Base-by-base conservation (phyloP, 352 stramenopile genomes). In the Phytophthora sansomeana region DNA sequence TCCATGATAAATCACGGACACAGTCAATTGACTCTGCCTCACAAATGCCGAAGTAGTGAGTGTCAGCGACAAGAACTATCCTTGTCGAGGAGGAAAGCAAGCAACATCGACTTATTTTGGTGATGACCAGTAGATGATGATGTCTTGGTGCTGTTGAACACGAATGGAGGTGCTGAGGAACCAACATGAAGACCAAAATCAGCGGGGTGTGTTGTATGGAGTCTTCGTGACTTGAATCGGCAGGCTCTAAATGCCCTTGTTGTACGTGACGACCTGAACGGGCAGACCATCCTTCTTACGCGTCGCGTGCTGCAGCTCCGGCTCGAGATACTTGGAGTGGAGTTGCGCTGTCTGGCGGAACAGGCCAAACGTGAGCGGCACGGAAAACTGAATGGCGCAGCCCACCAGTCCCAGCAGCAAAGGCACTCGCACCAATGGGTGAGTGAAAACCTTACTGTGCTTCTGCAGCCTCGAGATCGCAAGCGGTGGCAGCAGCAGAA, bases 341-440 rank as follows among this genome's bases (percentile, higher is more conserved):
- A 94, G 64, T 63, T 92, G 83, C 54, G 87, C 87, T 4, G 86
- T 92, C 58, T 94, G 89, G 17, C 85, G 82, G 72, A 96, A 96
- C 26, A 96, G 74, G 17, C 85, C 89, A 51, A 96, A 96, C 44
- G 89, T 96, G 24, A 95, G 57, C 4, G 89, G 89, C 46, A 96
- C 89, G 5, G 86, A 92, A 71, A 91, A 90, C 64, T 95, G 85
- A 59, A 96, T 96, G 14, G 81, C 80, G 21, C 78, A 75, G 54
- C 83, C 89, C 17, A 96, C 86, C 13, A 93, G 69, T 30, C 74
- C 80, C 13, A 96, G 70, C 54, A 92, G 59, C 36, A 83, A 66
- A 11, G 89, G 85, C n/a, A 93, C 63, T 39, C 83, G 83, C 54
- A 93, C 62, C 81, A 77, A 88, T 11, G 66, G 46, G 33, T 56